Base-by-base conservation (phyloP, 495 filamentous ascomycete genomes). In the Sordaria brevicollis region DNA sequence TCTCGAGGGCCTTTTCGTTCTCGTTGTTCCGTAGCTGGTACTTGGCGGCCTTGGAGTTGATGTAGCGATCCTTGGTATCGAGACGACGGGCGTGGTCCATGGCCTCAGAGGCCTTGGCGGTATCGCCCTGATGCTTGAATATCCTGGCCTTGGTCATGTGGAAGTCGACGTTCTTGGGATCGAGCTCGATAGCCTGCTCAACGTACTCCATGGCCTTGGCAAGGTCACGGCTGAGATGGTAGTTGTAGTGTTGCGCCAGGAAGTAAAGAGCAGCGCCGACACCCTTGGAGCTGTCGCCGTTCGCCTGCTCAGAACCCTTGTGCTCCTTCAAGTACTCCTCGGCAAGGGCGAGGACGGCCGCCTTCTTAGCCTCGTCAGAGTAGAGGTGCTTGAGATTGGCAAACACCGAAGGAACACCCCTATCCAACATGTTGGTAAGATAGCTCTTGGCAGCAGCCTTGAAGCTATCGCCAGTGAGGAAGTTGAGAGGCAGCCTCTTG, bases 31-130 rank as follows among this genome's bases (percentile, higher is more conserved):
- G 90, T 33, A 99, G 86, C 75, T 94, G 93, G 78, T 99, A 99
- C 79, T 99, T 98, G 35, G 96, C 93, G 25, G 93, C 90, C 83
- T 99, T 99, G 66, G 93, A 93, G 83, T 99, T 99, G 83, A 98
- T 98, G 78, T 97, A 95, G 31, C 95, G 91, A 77, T 99, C 95
- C 80, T 88, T 91, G 65, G 89, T 87, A 76, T 99, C 95, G 69
- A 97, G 82, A 37, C 85, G 83, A 35, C 95, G 87, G 6, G 96
- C 95, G 68, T 92, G 83, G 72, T 97, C 90, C 93, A 99, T 98
- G 35, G 87, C 87, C 72, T 92, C 89, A 1, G 93, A 87, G 6
- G 95, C 96, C 81, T 93, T 92, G 71, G 87, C 83, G 1, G 86
- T 79, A 76, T 96, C 88, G 15, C 95, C 95, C 69, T 88, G 85